These are phyloP conservation scores for Boletus sp. DNA, from an alignment of 768 basidiomycete genomes.

Conservation along the genomic window DNA sequence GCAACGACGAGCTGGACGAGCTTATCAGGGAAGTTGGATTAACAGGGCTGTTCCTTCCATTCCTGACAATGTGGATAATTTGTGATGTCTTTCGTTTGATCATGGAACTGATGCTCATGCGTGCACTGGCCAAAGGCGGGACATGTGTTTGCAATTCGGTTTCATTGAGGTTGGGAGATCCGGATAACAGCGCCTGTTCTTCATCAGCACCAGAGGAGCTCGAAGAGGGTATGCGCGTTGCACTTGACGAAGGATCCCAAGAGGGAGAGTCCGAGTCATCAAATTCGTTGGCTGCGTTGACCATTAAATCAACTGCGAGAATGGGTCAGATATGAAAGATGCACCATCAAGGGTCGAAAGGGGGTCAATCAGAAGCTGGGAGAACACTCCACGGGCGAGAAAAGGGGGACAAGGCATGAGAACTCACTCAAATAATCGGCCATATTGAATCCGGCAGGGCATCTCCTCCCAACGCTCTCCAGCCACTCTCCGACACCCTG, in stretches of 20 bases:
- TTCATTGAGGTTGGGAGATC: conserved; percentile 41
- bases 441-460: conserved; percentile 94
- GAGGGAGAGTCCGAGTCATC: conserved; percentile 33
- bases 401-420: background rate
- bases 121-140: conserved; percentile 28
- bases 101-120: conserved; percentile 47
- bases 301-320: conserved; percentile 65
- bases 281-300: conserved; percentile 49
- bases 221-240: conserved; percentile 33
- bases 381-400: background rate
- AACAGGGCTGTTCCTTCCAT: conserved; percentile 29
- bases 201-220: conserved; percentile 57
- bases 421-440: conserved; percentile 91
- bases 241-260: conserved; percentile 29
- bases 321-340: conserved; percentile 2
- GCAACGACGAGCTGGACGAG: conserved; percentile 72
- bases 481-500: conserved; percentile 60
- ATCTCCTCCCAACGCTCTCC: conserved; percentile 70
- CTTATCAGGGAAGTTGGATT: conserved; percentile 47
- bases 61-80: conserved; percentile 56
- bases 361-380: background rate
- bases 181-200: conserved; percentile 59
- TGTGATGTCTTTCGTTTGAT: conserved; percentile 75
- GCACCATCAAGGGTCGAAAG: background rate
- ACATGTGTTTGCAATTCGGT: conserved; percentile 50